These are phyloP conservation scores for Candida neerlandica DNA, from an alignment of 1,139 yeast genomes.

Conservation along the genomic window DNA sequence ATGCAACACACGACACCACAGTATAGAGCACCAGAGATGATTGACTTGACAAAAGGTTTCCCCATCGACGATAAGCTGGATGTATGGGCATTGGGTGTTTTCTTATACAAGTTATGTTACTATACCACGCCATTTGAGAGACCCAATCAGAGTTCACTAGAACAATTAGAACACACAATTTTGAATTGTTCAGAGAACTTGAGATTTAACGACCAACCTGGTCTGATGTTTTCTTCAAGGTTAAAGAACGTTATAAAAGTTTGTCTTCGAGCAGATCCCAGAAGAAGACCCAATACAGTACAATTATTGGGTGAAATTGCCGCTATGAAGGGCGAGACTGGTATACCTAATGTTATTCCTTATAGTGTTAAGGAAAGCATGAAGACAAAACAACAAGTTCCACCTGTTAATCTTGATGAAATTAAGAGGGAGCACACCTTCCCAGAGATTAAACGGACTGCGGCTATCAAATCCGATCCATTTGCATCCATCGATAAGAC, in stretches of 20 bases:
- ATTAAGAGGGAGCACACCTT: neutral
- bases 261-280: conserved; percentile 68
- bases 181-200: conserved; percentile 37
- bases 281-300: conserved; percentile 69
- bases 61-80: conserved; percentile 95
- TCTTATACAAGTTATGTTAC: conserved; percentile 87
- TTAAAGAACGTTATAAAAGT: conserved; percentile 62
- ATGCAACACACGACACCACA: conserved; percentile 97
- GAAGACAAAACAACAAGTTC: conserved; percentile 8
- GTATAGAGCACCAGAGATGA: conserved; percentile 95
- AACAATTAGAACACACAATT: conserved; percentile 44
- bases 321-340: conserved; percentile 52
- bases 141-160: conserved; percentile 42
- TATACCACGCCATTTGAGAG: conserved; percentile 94
- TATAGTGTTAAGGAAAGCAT: conserved; percentile 26
- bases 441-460: neutral
- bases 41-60: conserved; percentile 78
- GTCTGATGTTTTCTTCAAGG: conserved; percentile 42
- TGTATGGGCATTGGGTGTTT: conserved; percentile 95
- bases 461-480: conserved; percentile 28
- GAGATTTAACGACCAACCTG: conserved; percentile 39
- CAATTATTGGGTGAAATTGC: conserved; percentile 74
- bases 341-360: conserved; percentile 56
- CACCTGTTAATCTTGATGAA: neutral
- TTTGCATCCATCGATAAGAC: conserved; percentile 44